These are phyloP conservation scores for Fusarium chlamydosporum DNA, from an alignment of 2,329 filamentous ascomycete species.

Conservation along the genomic window DNA sequence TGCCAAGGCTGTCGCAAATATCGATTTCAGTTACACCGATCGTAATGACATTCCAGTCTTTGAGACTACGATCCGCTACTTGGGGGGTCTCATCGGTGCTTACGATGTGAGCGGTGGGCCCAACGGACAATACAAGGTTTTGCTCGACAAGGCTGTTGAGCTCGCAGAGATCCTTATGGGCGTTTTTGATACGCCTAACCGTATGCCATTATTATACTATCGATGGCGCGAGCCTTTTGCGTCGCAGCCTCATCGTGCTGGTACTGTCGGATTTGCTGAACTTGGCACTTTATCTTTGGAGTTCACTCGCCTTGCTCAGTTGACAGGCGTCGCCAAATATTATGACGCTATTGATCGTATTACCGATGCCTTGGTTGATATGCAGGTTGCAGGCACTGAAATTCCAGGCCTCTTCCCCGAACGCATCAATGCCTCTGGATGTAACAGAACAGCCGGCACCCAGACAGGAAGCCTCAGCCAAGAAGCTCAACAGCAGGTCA, in stretches of 20 bases:
- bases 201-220: constrained; percentile 89
- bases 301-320: constrained; percentile 88
- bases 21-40: constrained; percentile 84
- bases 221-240: constrained; percentile 78
- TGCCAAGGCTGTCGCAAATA: constrained; percentile 74
- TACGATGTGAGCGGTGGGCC: constrained; percentile 84
- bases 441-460: constrained; percentile 69
- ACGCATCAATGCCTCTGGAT: constrained; percentile 82
- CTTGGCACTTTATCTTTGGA: constrained; percentile 86
- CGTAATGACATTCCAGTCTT: constrained; percentile 86
- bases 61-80: constrained; percentile 91
- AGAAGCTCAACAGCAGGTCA: constrained; percentile 56
- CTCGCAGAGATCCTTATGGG: constrained; percentile 85
- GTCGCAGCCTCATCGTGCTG: constrained; percentile 74
- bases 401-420: constrained; percentile 87
- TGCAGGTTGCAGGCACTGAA: constrained; percentile 77
- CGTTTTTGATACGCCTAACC: constrained; percentile 91
- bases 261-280: constrained; percentile 74
- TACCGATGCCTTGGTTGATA: constrained; percentile 81
- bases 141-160: constrained; percentile 84
- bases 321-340: constrained; percentile 85
- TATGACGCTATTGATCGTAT: constrained; percentile 92
- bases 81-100: constrained; percentile 86
- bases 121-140: constrained; percentile 69
- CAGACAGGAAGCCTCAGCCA: constrained; percentile 51